phyloP scores from a whole-genome alignment of 306 rosid species.

The Malus asiatica region DNA sequence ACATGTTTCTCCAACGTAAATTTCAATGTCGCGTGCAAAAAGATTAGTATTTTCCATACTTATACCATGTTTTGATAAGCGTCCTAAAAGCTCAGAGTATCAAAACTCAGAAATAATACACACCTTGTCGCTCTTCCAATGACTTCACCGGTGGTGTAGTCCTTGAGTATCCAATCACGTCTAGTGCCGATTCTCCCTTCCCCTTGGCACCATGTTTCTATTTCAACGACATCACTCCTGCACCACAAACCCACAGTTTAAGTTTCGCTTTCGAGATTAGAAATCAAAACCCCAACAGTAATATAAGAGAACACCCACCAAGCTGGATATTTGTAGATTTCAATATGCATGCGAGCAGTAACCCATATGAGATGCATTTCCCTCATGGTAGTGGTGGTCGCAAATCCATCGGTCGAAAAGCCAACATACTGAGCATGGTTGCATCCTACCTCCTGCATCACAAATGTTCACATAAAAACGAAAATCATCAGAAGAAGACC shows the following conservation, averaged over 20 bases:
- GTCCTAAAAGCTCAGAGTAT: not conserved
- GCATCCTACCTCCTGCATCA: slow-evolving; percentile 86
- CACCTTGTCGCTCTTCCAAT: slow-evolving; percentile 99
- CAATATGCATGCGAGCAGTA: slow-evolving; percentile 97
- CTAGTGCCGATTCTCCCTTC: slow-evolving; percentile 94
- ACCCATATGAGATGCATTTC: slow-evolving; percentile 94
- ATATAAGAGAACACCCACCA: slow-evolving; percentile 41
- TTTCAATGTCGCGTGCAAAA: no score
- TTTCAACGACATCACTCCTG: slow-evolving; percentile 96
- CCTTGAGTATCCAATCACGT: slow-evolving; percentile 88
- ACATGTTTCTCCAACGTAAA: not conserved
- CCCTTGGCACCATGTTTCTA: slow-evolving; percentile 92
- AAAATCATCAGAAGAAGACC: not conserved
- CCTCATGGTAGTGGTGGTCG: slow-evolving; percentile 92
- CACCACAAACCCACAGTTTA: slow-evolving; percentile 12
- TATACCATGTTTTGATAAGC: not conserved
- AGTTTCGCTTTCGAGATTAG: not conserved
- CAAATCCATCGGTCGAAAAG: slow-evolving; percentile 88
- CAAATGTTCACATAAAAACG: slow-evolving; percentile 7
- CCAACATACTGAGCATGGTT: slow-evolving; percentile 98
- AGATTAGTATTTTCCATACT: no score
- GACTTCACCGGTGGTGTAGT: slow-evolving; percentile 57
- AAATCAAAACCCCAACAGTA: slow-evolving; percentile 1
- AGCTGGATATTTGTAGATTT: slow-evolving; percentile 92
- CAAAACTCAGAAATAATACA: not conserved